A percentile compares a stretch with the other conserved stretches of the same genome.
Conservation (phyloP, 805 yeast genomes). For the Yamadazyma ubonensis region DNA sequence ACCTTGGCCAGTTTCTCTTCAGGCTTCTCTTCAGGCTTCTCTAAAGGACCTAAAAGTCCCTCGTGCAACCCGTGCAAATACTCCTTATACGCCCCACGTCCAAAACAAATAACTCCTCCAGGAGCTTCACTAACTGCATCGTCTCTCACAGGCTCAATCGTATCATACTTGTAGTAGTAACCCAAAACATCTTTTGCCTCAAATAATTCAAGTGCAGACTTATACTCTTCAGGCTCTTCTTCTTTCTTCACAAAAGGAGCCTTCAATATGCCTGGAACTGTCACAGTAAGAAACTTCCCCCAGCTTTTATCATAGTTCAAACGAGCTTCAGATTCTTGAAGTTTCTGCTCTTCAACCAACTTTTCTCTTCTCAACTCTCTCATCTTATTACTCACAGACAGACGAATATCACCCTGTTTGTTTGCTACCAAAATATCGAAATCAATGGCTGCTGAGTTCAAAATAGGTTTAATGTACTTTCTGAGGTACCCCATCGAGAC, state of each 20-base stretch:
- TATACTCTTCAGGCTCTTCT: conserved; percentile 15
- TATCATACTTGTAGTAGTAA: conserved; percentile 40
- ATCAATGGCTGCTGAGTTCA: conserved; percentile 82
- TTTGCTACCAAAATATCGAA: conserved; percentile 72
- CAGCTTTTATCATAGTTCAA: conserved; percentile 25
- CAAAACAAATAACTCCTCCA: conserved; percentile 90
- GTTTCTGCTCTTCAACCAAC: neutral
- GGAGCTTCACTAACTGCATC: conserved; percentile 41
- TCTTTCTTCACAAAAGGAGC: conserved; percentile 9
- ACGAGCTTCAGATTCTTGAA: conserved; percentile 1
- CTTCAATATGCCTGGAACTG: conserved; percentile 14
- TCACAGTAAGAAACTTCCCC: conserved; percentile 18
- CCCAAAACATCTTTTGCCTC: conserved; percentile 54
- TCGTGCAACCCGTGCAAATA: conserved; percentile 89
- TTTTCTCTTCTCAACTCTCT: conserved; percentile 59
- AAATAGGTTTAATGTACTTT: conserved; percentile 78
- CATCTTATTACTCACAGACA: conserved; percentile 76
- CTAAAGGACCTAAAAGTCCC: conserved; percentile 90
- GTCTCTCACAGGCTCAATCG: conserved; percentile 46
- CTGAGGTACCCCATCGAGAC: conserved; percentile 72
- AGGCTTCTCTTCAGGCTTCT: conserved; percentile 11
- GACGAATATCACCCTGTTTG: conserved; percentile 87
- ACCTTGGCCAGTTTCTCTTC: conserved; percentile 31
- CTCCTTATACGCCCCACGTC: conserved; percentile 95
- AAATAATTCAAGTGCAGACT: conserved; percentile 33